Evolutionary conservation across 495 filamentous ascomycete species (phyloP), one percentile per base, ranked within the genome.

Genomic region (Penicillium canariense): DNA sequence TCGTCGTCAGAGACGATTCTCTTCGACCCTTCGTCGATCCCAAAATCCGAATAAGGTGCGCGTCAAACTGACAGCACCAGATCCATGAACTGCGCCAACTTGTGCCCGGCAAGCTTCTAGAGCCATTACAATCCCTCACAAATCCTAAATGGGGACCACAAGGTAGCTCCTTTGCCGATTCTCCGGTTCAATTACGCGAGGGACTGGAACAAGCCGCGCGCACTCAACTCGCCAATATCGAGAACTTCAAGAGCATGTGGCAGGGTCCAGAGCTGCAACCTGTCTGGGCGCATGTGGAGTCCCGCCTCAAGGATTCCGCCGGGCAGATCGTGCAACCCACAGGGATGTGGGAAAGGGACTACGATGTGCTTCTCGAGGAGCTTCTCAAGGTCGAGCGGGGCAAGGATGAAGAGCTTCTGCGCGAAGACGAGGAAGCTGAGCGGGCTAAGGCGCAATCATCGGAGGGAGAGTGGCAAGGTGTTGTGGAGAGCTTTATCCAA

Each of bases 311-410:
- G 27, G 68, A 75, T 26, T 68, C 69, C 4, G 67, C 66, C 22
- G 73, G 75, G 1, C 62, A 62, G 14, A 53, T 72, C 25, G 43
- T 75, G 28, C 75, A 77, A 49, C 66, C 72, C 1, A 66, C 57
- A 0, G 69, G 73, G 9, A 63, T 68, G 40, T 77, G 75, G 75
- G 69, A 75, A 28, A 60, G 56, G n/a, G 71, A 77, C 38, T 77
- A 77, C 20, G 69, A 62, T 18, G 60, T 60, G 1, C 39, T 77
- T 22, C 59, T 75, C 8, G 59, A 67, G n/a, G 67, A 68, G 10
- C 55, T 77, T 4, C 23, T 59, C 15, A 54, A 63, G 27, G 56
- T 65, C 7, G 65, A 75, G 42, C 54, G 63, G 22, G 47, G 43
- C 9, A 60, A 63, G 59, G 59, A 66, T 31, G 63, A 70, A 20